Evolutionary conservation across 2,329 filamentous ascomycete genomes (phyloP), one percentile per base, ranked within the genome.

Genomic region (Colletotrichum viniferum): DNA sequence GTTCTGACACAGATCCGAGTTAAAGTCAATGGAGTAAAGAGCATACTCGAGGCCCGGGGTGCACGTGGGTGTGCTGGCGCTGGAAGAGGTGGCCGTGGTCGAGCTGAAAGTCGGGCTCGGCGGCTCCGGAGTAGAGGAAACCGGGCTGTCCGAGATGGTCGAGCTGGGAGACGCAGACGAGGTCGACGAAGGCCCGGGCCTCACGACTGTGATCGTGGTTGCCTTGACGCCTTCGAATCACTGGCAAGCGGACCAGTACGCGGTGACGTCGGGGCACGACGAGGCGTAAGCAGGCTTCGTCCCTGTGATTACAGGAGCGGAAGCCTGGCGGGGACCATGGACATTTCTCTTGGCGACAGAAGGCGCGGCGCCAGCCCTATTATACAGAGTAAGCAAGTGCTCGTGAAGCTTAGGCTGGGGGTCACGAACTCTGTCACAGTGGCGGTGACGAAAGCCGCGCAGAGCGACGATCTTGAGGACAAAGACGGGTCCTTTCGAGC

Each of bases 201-300:
- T 76, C 21, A 61, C 67, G 26, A 76, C 70, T 16, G 77, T 78
- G 18, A 76, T 38, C 32, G 73, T 73, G 4, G 75, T 77, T 9
- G 77, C 60, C 21, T 26, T 62, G 67, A 78, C 70, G 48, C 74
- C 78, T 14, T 48, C 26, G 69, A 78, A 79, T 65, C 78, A 79
- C 71, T 78, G 77, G 56, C 78, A 79, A 10, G 77, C 78, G 21
- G 66, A 73, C 76, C 77, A 78, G 72, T 78, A 79, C 7, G 64
- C 68, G 7, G 58, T 69, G 4, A 66, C 38, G 18, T 77, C 72
- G n/a, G 69, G n/a, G 52, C 78, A 79, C 48, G 61, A 58, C 32
- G 63, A 76, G 65, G 78, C 78, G 30, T 77, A 79, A 13, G 70
- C 72, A 9, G 78, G 78, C 43, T 64, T 68, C 28, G 48, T 63